phyloP scores from a whole-genome alignment of 495 filamentous ascomycete genomes.

The Hypoxylon trugodes region DNA sequence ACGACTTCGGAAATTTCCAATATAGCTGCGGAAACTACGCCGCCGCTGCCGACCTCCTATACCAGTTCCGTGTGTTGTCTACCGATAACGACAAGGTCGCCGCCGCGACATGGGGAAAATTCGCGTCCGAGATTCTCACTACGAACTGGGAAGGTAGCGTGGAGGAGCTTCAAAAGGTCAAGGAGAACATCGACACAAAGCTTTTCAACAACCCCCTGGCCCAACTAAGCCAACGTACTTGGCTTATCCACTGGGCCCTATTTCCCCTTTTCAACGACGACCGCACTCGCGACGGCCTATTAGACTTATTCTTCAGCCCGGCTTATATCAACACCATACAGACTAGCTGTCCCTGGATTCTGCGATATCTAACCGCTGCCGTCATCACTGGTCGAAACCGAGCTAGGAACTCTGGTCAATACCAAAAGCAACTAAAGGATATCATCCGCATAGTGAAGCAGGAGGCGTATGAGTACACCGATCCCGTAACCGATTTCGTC shows the following conservation, averaged over 20 bases:
- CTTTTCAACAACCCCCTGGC: constrained; percentile 95
- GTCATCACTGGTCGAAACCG: constrained; percentile 95
- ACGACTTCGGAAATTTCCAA: constrained; percentile 93
- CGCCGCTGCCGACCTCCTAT: constrained; percentile 86
- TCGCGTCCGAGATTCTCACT: constrained; percentile 91
- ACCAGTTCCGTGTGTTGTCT: constrained; percentile 95
- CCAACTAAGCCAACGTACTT: constrained; percentile 92
- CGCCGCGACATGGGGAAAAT: constrained; percentile 94
- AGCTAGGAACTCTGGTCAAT: constrained; percentile 79
- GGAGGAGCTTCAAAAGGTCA: constrained; percentile 93
- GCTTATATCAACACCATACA: constrained; percentile 99
- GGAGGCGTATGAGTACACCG: constrained; percentile 95
- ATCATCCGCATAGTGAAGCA: constrained; percentile 92
- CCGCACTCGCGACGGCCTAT: constrained; percentile 84
- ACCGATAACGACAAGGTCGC: constrained; percentile 97
- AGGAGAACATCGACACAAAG: constrained; percentile 89
- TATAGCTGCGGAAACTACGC: constrained; percentile 95
- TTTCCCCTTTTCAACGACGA: constrained; percentile 99
- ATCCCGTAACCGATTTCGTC: constrained; percentile 95
- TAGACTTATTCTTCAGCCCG: constrained; percentile 95
- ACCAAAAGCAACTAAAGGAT: constrained; percentile 98
- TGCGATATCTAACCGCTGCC: constrained; percentile 92
- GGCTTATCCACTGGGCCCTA: constrained; percentile 97
- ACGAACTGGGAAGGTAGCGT: constrained; percentile 95
- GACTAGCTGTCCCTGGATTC: constrained; percentile 95